Evolutionary conservation across 331 rosid genomes (phyloP), one percentile per base, ranked within the genome.

Genomic region (Dryas integrifolia): DNA sequence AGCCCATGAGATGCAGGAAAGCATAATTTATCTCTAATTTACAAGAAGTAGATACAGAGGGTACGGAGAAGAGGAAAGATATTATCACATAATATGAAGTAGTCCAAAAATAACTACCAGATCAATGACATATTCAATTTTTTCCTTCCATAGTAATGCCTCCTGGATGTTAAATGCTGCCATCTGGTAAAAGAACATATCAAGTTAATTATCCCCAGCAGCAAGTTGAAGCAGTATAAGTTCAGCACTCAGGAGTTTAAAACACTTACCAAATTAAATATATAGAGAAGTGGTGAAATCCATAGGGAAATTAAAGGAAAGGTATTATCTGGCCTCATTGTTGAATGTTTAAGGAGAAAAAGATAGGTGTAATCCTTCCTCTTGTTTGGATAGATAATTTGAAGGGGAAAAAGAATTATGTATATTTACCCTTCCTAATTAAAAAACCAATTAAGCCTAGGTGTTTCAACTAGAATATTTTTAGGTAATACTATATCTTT

Each of bases 91-190:
- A 15, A 10, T 41, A 47, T 24, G 70, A 43, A 56, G 16, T 16
- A 48, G 52, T 67, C 41, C 52, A 39, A 45, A 70, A 72, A 76
- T 30, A 75, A 75, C 76, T 67, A 92, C 99, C 96, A 87, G 93
- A 86, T 95, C 99, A 85, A 95, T 95, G 53, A 89, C 99, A 77
- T 82, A 73, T 82, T 89, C 96, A 72, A 95, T 88, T 79, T 92
- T 95, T 76, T 92, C 98, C 83, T 86, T 95, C 99, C 99, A 95
- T 39, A 86, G 21, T 69, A 89, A 89, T 80, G 99, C 96, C 87
- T 95, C 99, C 83, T 92, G 99, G 82, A 95, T 95, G 83, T 95
- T 95, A 82, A 92, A 95, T 70, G 99, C 99, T 30, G 99, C 99
- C 99, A 95, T 92, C 99, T 95, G 86, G 69, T 70, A 67, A 65